Evolutionary conservation across 2,329 filamentous ascomycete genomes (phyloP).

Genomic region (Colletotrichum costaricense): DNA sequence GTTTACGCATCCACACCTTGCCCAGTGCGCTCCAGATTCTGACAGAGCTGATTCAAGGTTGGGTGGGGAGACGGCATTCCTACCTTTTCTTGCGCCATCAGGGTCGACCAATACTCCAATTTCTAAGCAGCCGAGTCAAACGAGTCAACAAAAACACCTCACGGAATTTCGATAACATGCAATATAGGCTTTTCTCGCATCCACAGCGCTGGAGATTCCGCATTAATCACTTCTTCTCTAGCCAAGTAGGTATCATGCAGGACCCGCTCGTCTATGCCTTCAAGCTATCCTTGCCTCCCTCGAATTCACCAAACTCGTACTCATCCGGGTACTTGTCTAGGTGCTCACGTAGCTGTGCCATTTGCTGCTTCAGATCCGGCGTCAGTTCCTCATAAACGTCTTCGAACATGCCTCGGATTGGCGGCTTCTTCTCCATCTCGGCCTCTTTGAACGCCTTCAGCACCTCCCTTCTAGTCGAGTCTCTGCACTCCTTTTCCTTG

Average conservation of each 20-base stretch:
- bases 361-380: slow-evolving; percentile 81
- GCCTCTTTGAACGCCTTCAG: slow-evolving; percentile 86
- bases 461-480: slow-evolving; percentile 77
- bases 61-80: slow-evolving; percentile 8
- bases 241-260: slow-evolving; percentile 4
- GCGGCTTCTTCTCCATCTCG: slow-evolving; percentile 83
- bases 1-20: slow-evolving; percentile 17
- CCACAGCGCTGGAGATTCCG: not conserved
- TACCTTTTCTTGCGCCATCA: slow-evolving; percentile 25
- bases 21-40: not conserved
- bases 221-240: slow-evolving; percentile 1
- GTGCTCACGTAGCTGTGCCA: slow-evolving; percentile 76
- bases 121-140: slow-evolving; percentile 11
- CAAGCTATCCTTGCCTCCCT: slow-evolving; percentile 77
- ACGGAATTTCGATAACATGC: not conserved
- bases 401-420: slow-evolving; percentile 79
- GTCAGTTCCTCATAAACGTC: slow-evolving; percentile 92
- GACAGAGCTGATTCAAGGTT: slow-evolving; percentile 20
- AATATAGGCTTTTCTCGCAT: not conserved
- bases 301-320: slow-evolving; percentile 84
- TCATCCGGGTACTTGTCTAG: slow-evolving; percentile 90
- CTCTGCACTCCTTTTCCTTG: slow-evolving; percentile 79
- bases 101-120: slow-evolving; percentile 2
- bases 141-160: not conserved
- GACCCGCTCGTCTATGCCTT: slow-evolving; percentile 43